Evolutionary conservation across 2,329 filamentous ascomycete genomes (phyloP).

Genomic region (Xylaria multiplex): DNA sequence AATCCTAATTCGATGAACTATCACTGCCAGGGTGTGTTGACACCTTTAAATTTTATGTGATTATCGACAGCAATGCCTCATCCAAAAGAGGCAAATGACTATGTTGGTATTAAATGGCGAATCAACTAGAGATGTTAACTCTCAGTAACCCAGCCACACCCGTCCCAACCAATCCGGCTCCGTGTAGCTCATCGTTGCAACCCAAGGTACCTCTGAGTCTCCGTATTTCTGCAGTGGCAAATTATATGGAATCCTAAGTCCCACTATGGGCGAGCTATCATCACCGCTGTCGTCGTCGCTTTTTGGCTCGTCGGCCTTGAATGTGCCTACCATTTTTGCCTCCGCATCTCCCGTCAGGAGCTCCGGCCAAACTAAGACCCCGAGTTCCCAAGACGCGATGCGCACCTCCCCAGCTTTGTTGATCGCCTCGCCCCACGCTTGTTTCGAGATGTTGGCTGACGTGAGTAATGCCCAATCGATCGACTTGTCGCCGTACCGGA

Average conservation of each 20-base stretch:
- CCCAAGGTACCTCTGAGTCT: constrained; percentile 77
- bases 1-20: background rate
- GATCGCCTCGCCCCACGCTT: constrained; percentile 81
- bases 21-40: background rate
- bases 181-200: constrained; percentile 67
- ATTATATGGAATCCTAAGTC: constrained; percentile 84
- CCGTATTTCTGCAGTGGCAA: constrained; percentile 76
- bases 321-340: constrained; percentile 74
- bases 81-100: background rate
- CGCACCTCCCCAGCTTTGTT: constrained; percentile 69
- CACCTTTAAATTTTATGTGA: background rate
- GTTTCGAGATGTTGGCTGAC: constrained; percentile 90
- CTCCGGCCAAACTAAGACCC: constrained; percentile 83
- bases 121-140: background rate
- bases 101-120: background rate
- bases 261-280: constrained; percentile 60
- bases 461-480: constrained; percentile 89
- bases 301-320: constrained; percentile 67
- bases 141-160: constrained; percentile 49
- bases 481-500: constrained; percentile 65
- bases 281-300: constrained; percentile 26
- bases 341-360: constrained; percentile 55
- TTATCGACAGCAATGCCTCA: background rate
- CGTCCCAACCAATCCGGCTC: constrained; percentile 70
- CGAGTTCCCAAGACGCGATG: constrained; percentile 84